phyloP scores from a whole-genome alignment of 2,329 filamentous ascomycete genomes.

The Fusarium sp. region DNA sequence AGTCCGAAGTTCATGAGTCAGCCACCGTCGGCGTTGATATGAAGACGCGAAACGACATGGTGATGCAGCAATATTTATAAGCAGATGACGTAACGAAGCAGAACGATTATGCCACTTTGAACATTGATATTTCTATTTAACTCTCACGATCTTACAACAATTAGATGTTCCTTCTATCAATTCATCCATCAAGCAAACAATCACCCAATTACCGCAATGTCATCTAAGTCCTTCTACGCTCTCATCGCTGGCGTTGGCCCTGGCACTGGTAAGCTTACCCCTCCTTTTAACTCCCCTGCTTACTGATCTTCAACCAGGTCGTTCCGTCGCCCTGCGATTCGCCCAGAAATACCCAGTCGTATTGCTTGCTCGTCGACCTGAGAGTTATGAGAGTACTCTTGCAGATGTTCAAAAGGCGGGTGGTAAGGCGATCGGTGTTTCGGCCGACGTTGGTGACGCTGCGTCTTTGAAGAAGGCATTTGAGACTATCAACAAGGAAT shows the following conservation, averaged over 20 bases:
- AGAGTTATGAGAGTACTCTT: slow-evolving; percentile 73
- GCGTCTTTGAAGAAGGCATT: slow-evolving; percentile 66
- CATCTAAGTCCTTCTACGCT: slow-evolving; percentile 63
- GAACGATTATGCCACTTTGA: slow-evolving; percentile 2
- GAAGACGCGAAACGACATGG: neutral
- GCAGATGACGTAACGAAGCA: slow-evolving; percentile 31
- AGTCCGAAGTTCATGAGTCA: neutral
- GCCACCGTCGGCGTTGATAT: neutral
- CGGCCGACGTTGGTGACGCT: slow-evolving; percentile 58
- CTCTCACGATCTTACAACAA: neutral
- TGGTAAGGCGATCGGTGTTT: slow-evolving; percentile 76
- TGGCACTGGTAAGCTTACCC: slow-evolving; percentile 61
- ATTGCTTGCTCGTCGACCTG: slow-evolving; percentile 74
- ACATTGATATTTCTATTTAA: neutral
- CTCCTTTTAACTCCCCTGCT: neutral
- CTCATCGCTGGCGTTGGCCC: slow-evolving; percentile 78
- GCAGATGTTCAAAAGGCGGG: slow-evolving; percentile 73
- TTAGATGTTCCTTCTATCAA: neutral
- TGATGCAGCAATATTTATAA: slow-evolving; percentile 25
- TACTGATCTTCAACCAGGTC: slow-evolving; percentile 44
- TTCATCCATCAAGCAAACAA: neutral
- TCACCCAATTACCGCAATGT: neutral
- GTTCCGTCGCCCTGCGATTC: slow-evolving; percentile 65
- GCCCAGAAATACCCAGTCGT: slow-evolving; percentile 76
- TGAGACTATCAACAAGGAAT: slow-evolving; percentile 67